phyloP scores from a whole-genome alignment of 169 alveolate genomes.

The Plasmodium adleri region DNA sequence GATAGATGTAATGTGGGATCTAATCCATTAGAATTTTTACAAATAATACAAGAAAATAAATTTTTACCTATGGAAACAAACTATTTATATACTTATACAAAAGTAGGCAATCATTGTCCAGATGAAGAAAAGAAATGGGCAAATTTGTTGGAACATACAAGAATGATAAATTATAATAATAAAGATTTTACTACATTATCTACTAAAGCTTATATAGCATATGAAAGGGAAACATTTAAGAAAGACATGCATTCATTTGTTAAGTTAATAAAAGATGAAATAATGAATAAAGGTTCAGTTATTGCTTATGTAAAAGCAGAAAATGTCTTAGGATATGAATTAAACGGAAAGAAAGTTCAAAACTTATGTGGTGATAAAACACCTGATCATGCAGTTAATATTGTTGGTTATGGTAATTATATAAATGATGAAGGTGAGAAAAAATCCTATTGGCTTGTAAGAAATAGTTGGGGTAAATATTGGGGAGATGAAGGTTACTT shows the following conservation, averaged over 20 bases:
- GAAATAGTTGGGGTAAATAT: slow-evolving; percentile 76
- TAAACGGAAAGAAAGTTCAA: slow-evolving; percentile 64
- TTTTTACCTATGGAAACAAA: slow-evolving; percentile 49
- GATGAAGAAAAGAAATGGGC: neutral
- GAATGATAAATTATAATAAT: slow-evolving; percentile 8
- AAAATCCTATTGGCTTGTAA: slow-evolving; percentile 63
- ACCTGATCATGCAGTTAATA: slow-evolving; percentile 75
- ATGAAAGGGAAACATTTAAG: neutral
- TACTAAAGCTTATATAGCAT: slow-evolving; percentile 2
- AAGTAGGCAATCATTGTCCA: slow-evolving; percentile 28
- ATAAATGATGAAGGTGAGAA: slow-evolving; percentile 29
- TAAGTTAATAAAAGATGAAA: slow-evolving; percentile 45
- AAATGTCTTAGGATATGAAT: slow-evolving; percentile 57
- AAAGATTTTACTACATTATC: neutral
- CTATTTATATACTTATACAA: slow-evolving; percentile 14
- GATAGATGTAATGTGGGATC: slow-evolving; percentile 41
- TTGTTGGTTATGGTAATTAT: slow-evolving; percentile 78
- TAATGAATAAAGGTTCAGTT: slow-evolving; percentile 77
- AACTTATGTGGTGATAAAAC: slow-evolving; percentile 67
- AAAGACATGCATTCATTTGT: slow-evolving; percentile 37
- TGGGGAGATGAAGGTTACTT: slow-evolving; percentile 77
- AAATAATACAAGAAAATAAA: slow-evolving; percentile 20
- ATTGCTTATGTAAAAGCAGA: slow-evolving; percentile 70
- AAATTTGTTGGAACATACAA: slow-evolving; percentile 22
- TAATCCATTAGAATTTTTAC: slow-evolving; percentile 46